Base-by-base conservation (phyloP, 1,284 basidiomycete genomes). In the Wolfiporia cocos region DNA sequence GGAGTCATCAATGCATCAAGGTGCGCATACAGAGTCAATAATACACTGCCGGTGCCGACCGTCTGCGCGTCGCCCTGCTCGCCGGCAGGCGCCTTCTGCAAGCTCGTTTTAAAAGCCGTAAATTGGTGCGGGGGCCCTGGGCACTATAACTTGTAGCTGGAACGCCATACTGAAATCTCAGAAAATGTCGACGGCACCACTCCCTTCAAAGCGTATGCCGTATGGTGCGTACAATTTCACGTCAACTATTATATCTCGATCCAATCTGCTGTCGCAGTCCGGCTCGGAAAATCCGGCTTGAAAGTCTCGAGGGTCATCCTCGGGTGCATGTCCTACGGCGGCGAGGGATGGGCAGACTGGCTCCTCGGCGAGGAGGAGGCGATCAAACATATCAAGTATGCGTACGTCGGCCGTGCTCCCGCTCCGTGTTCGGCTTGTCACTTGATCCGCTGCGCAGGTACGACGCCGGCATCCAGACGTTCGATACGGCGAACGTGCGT, bases 291-390 rank as follows among this genome's bases (percentile, higher is more conserved):
- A 24, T 65, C 62, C 2, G 67, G 67, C 2, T 51, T 70, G 44
- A 67, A 68, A 49, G 68, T 73, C 5, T 68, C 65, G 30, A 61
- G 59, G 45, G 54, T 65, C 39, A 65, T 67, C 42, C 54, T 68
- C 4, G 64, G 65, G 2, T 57, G 55, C 42, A 68, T 69, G 67
- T 43, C 47, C 11, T 70, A 67, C 50, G 71, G 66, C 5, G 71
- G 66, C 5, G 42, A 41, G 26, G 40, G 48, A 15, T 65, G 65
- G 64, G 17, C 41, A 2, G 22, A 48, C 3, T 70, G 68, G 67
- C 54, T 68, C 7, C 49, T 69, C 24, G 61, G 57, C 20, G 65
- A 67, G 35, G 60, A 68, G 14, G 62, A 57, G 33, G 55, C 51
- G 6, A 47, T 62, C 30, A 46, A 56, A 39, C 64, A 66, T 45